Evolutionary conservation across 352 stramenopile genomes (phyloP).

Genomic region (Pythium oligandrum): DNA sequence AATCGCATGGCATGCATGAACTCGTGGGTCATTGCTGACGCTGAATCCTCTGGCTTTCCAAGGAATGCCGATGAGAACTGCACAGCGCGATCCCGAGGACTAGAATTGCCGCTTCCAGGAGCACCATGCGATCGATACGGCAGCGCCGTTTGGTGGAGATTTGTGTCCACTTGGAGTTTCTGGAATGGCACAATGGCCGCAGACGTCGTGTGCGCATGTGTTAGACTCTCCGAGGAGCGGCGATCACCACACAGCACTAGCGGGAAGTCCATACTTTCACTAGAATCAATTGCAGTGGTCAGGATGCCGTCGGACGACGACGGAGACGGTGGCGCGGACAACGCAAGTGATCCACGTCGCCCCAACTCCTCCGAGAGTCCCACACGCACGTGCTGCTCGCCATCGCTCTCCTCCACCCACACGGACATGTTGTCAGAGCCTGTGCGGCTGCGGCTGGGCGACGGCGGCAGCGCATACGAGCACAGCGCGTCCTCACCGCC

Average conservation of each 20-base stretch:
- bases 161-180: slow-evolving; percentile 75
- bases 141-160: slow-evolving; percentile 68
- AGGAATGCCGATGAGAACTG: slow-evolving; percentile 1
- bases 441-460: slow-evolving; percentile 43
- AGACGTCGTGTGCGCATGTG: slow-evolving; percentile 14
- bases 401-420: slow-evolving; percentile 43
- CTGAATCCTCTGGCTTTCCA: slow-evolving; percentile 2
- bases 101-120: slow-evolving; percentile 7
- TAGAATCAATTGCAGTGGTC: too few relatives aligned
- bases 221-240: slow-evolving; percentile 3
- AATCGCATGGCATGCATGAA: slow-evolving; percentile 70
- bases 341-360: not conserved
- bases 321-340: not conserved
- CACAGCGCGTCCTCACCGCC: slow-evolving; percentile 23
- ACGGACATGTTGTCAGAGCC: slow-evolving; percentile 47
- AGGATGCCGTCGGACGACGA: slow-evolving; percentile 1
- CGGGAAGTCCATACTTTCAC: slow-evolving; percentile 43
- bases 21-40: slow-evolving; percentile 40
- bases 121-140: slow-evolving; percentile 28
- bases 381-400: slow-evolving; percentile 47
- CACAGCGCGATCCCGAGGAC: slow-evolving; percentile 10
- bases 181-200: slow-evolving; percentile 77
- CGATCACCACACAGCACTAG: slow-evolving; percentile 40
- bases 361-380: slow-evolving; percentile 20
- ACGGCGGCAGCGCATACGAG: slow-evolving; percentile 65